Evolutionary conservation across 768 basidiomycete species (phyloP).

Genomic region (Boletus barrowsii): DNA sequence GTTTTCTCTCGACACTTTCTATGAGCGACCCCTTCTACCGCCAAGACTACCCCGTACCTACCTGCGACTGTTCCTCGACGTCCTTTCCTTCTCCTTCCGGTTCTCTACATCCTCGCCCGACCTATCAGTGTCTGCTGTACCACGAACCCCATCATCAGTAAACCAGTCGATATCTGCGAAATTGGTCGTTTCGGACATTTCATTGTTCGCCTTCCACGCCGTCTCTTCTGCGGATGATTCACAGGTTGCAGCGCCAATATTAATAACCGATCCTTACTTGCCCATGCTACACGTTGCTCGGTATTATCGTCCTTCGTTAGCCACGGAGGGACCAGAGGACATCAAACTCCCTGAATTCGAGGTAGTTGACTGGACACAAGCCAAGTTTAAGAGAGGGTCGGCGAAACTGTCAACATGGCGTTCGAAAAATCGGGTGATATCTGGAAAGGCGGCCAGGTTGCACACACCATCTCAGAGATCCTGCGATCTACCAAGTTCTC

Average conservation of each 20-base stretch:
- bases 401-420: conserved; percentile 65
- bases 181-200: conserved; percentile 44
- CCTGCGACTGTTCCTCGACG: conserved; percentile 51
- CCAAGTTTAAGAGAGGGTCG: conserved; percentile 38
- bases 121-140: not conserved
- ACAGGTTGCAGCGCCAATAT: conserved; percentile 54
- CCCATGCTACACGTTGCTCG: conserved; percentile 48
- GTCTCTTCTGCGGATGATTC: conserved; percentile 15
- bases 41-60: conserved; percentile 49
- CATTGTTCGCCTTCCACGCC: conserved; percentile 50
- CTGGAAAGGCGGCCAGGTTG: conserved; percentile 14
- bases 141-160: not conserved
- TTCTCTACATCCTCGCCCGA: conserved; percentile 7
- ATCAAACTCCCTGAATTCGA: conserved; percentile 53
- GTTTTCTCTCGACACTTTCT: conserved; percentile 40
- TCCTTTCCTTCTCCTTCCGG: conserved; percentile 18
- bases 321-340: conserved; percentile 17
- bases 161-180: conserved; percentile 12
- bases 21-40: conserved; percentile 57
- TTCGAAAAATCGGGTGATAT: conserved; percentile 34
- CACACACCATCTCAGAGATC: conserved; percentile 18
- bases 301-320: conserved; percentile 42
- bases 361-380: conserved; percentile 60
- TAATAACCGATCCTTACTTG: conserved; percentile 74
- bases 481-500: conserved; percentile 15